Base-by-base conservation (phyloP, 257 asterid species). In the Solanum chaucha region DNA sequence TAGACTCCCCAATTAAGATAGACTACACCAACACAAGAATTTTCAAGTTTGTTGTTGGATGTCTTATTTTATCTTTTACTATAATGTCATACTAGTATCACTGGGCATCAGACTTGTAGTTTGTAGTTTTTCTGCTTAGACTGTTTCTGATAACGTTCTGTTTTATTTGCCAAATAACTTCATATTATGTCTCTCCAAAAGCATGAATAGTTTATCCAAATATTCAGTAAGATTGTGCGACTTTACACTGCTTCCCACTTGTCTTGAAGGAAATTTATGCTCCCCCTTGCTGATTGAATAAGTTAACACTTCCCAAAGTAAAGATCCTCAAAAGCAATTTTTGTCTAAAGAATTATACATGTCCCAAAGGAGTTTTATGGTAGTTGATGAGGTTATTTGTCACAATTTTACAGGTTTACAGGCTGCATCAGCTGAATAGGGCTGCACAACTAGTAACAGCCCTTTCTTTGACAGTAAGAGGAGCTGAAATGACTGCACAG, bases 401-500 rank as follows among this genome's bases (percentile, higher is more conserved):
- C 28, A 20, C 85, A 59, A 13, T 30, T 81, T 74, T 87, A 84
- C 90, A 94, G 98, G 96, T 97, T 72, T 97, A 97, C 82, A 92
- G 99, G 93, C 87, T 97, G 87, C 99, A 97, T 93, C 98, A 97
- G 92, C 95, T 97, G 94, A 95, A 97, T 67, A 89, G 99, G 87
- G 98, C 98, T 24, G 96, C 98, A 87, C 98, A 97, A 86, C 88
- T 97, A 90, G 99, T 97, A 87, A 95, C 97, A 4, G 99, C 98
- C 59, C 98, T 97, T 61, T 95, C 97, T 36, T 92, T 94, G 92
- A 97, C 98, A 0, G 97, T 97, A 51, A 93, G 93, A 92, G 99
- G 98, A 67, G 99, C 99, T 38, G 99, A 97, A 92, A 90, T 93
- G 97, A 97, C 99, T 6, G 87, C 98, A 2, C 98, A 95, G 93